These are phyloP conservation scores for Leucosporidium yakuticum DNA, from an alignment of 768 basidiomycete species.

Conservation along the genomic window DNA sequence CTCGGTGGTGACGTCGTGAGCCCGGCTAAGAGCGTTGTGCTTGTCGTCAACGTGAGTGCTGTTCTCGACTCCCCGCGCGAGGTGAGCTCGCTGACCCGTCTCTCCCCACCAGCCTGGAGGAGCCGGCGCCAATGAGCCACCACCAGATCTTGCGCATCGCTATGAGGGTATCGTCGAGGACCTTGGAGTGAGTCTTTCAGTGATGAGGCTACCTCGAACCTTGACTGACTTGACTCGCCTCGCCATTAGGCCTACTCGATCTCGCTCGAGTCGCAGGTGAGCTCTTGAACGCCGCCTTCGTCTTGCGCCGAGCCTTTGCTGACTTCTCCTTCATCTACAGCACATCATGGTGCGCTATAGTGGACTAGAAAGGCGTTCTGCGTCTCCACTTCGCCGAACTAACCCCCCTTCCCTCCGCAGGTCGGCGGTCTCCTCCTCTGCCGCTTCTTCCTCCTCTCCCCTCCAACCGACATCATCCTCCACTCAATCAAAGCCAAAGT, in stretches of 20 bases:
- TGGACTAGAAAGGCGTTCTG: not conserved
- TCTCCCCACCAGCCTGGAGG: not conserved
- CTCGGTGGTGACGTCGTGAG: constrained; percentile 22
- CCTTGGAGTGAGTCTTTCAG: constrained; percentile 14
- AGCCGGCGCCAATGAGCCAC: constrained; percentile 19
- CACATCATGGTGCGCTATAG: not conserved
- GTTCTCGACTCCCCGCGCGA: too few relatives aligned
- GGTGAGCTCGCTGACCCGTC: not conserved
- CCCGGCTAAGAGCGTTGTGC: constrained; percentile 12
- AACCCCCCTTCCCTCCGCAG: not conserved
- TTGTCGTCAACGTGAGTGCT: constrained; percentile 14
- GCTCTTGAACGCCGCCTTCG: not conserved
- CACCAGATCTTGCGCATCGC: constrained; percentile 21
- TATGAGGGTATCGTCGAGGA: constrained; percentile 23
- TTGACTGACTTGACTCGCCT: not conserved
- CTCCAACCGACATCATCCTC: constrained; percentile 21
- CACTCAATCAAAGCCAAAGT: constrained; percentile 31
- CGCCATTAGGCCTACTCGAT: not conserved
- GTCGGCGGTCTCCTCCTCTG: constrained; percentile 30
- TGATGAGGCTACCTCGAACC: too few relatives aligned
- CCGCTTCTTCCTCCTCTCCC: constrained; percentile 28
- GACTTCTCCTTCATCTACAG: not conserved
- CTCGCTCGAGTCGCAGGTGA: not conserved
- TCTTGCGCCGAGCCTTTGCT: not conserved
- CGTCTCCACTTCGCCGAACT: not conserved